These are phyloP conservation scores for Parachaetomium inaequale DNA, from an alignment of 495 filamentous ascomycete genomes.

Conservation along the genomic window DNA sequence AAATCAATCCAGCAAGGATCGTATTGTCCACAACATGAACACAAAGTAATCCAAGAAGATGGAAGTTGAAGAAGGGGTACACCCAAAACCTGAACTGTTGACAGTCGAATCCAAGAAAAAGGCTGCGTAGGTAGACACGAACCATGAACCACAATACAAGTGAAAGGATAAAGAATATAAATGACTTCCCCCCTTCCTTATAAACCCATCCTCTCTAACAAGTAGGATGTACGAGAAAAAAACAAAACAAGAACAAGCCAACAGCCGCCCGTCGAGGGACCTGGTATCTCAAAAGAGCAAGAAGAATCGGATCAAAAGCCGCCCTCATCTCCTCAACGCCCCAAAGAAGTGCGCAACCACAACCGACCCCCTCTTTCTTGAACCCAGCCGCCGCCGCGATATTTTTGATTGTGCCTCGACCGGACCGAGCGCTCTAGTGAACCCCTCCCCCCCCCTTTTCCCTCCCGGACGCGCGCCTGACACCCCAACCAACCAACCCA, in stretches of 20 bases:
- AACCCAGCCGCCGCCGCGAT: constrained; percentile 1
- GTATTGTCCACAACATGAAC: too few relatives aligned
- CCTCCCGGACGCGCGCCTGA: neutral
- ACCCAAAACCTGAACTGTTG: too few relatives aligned
- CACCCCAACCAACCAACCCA: neutral
- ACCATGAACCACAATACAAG: too few relatives aligned
- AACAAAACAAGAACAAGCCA: constrained; percentile 1
- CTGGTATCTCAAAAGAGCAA: constrained; percentile 30
- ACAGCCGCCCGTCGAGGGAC: constrained; percentile 19
- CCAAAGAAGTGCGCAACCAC: constrained; percentile 1
- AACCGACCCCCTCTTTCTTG: too few relatives aligned
- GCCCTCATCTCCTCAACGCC: neutral
- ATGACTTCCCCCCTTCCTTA: too few relatives aligned
- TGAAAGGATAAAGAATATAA: too few relatives aligned
- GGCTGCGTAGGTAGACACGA: too few relatives aligned
- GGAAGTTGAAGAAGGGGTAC: too few relatives aligned
- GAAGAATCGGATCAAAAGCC: constrained; percentile 2
- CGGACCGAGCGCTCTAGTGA: too few relatives aligned
- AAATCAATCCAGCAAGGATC: too few relatives aligned
- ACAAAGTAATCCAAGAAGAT: too few relatives aligned
- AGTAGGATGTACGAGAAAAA: neutral
- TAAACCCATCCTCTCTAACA: neutral
- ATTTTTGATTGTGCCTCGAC: neutral
- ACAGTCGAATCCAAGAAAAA: too few relatives aligned
- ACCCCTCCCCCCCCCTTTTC: neutral